phyloP scores from a whole-genome alignment of 768 basidiomycete genomes.

The Atractiella rhizophila region DNA sequence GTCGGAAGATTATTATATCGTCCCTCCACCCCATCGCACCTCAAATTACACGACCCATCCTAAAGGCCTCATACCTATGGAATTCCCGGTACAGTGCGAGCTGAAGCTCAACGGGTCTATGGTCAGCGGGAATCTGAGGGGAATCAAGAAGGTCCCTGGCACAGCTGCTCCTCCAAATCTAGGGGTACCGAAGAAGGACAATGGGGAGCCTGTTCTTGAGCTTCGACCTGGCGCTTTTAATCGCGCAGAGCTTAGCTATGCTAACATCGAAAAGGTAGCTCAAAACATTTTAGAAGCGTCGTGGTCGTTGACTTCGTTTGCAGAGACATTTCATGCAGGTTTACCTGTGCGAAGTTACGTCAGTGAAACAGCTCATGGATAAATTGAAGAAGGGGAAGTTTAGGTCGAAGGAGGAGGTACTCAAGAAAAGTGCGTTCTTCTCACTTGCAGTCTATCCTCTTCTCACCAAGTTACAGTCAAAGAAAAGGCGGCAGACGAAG shows the following conservation, averaged over 20 bases:
- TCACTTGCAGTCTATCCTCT: not conserved
- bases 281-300: not conserved
- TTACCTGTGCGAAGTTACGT: conserved; percentile 55
- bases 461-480: too few relatives aligned
- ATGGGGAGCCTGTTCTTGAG: not conserved
- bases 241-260: conserved; percentile 15
- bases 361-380: conserved; percentile 42
- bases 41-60: conserved; percentile 20
- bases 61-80: conserved; percentile 40
- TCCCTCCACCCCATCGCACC: conserved; percentile 28
- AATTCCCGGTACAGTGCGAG: conserved; percentile 79
- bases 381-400: conserved; percentile 43
- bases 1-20: conserved; percentile 41
- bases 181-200: not conserved
- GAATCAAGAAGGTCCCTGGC: conserved; percentile 81
- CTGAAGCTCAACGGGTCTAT: conserved; percentile 52
- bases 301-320: not conserved
- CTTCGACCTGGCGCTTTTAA: conserved; percentile 1
- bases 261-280: conserved; percentile 20
- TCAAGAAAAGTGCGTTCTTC: conserved; percentile 34
- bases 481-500: conserved; percentile 19
- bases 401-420: conserved; percentile 36
- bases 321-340: conserved; percentile 71
- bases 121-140: conserved; percentile 53
- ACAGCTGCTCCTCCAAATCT: conserved; percentile 74